These are phyloP conservation scores for Hanseniaspora jakobsenii DNA, from an alignment of 805 yeast genomes.

Conservation along the genomic window DNA sequence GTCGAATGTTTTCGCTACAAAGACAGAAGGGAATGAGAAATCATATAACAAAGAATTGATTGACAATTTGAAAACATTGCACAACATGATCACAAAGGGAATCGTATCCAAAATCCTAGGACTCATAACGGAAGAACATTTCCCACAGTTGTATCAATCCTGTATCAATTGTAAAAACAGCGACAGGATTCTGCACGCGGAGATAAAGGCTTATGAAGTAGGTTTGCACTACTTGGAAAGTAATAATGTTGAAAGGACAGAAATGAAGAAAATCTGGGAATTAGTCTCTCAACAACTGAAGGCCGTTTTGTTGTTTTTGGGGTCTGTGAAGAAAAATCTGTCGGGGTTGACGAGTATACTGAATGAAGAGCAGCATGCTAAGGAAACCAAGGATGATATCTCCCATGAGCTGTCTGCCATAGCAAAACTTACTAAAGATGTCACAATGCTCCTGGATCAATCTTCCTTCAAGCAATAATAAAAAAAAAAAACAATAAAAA, in stretches of 20 bases:
- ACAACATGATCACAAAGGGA: slow-evolving; percentile 2
- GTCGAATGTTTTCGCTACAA: background rate
- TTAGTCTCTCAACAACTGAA: slow-evolving; percentile 71
- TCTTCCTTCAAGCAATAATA: slow-evolving; percentile 29
- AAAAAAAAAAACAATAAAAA: too few relatives aligned
- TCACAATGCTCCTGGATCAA: slow-evolving; percentile 70
- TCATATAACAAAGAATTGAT: slow-evolving; percentile 2
- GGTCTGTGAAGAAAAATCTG: slow-evolving; percentile 46
- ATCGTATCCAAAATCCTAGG: slow-evolving; percentile 3
- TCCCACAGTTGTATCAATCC: background rate
- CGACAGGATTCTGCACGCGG: background rate
- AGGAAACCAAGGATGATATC: slow-evolving; percentile 45
- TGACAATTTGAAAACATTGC: background rate
- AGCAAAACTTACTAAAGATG: slow-evolving; percentile 83
- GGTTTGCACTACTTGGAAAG: too few relatives aligned
- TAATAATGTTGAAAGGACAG: slow-evolving; percentile 35
- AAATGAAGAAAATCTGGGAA: slow-evolving; percentile 54
- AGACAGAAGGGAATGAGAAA: too few relatives aligned
- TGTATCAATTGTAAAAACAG: slow-evolving; percentile 11
- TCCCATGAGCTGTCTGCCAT: slow-evolving; percentile 67
- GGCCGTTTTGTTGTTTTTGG: slow-evolving; percentile 70
- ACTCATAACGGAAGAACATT: background rate
- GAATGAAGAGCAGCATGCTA: slow-evolving; percentile 61
- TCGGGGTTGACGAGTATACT: slow-evolving; percentile 38
- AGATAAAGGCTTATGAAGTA: background rate